These are phyloP conservation scores for Dryas integrifolia DNA, from an alignment of 331 rosid species.

Conservation along the genomic window DNA sequence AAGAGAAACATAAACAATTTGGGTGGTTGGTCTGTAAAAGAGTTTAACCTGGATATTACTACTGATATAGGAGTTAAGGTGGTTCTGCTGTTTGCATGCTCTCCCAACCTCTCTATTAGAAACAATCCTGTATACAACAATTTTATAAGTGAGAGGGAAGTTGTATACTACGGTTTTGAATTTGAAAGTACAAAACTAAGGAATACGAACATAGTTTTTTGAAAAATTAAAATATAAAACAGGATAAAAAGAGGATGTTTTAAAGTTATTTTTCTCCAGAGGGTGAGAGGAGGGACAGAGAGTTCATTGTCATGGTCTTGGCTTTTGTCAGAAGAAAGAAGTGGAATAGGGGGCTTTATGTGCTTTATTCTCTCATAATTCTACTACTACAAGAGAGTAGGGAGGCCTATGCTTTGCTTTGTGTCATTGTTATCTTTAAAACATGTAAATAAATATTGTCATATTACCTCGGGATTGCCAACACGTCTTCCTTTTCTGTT, in stretches of 20 bases:
- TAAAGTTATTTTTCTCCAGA: background rate
- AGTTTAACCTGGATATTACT: background rate
- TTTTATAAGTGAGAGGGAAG: too few relatives aligned
- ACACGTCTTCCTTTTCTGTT: conserved; percentile 17
- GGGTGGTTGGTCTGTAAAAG: too few relatives aligned
- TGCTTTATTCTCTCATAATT: conserved; percentile 7
- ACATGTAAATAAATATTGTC: background rate
- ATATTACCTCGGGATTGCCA: conserved; percentile 36
- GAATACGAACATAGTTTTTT: background rate
- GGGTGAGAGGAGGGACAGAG: background rate
- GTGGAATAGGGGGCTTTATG: conserved; percentile 4
- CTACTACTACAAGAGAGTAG: too few relatives aligned
- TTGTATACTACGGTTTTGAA: too few relatives aligned
- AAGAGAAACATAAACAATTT: too few relatives aligned
- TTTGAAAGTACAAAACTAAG: too few relatives aligned
- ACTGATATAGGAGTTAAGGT: background rate
- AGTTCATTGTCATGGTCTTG: background rate
- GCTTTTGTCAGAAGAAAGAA: background rate
- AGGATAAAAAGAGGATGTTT: background rate
- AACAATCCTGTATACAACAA: too few relatives aligned
- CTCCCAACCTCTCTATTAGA: too few relatives aligned
- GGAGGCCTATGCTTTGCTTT: conserved; percentile 7
- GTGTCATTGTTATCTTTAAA: conserved; percentile 29
- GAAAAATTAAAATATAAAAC: background rate
- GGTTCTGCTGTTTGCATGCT: background rate